Base-by-base conservation (phyloP, 345 rosid genomes). In the Moringa oleifera region DNA sequence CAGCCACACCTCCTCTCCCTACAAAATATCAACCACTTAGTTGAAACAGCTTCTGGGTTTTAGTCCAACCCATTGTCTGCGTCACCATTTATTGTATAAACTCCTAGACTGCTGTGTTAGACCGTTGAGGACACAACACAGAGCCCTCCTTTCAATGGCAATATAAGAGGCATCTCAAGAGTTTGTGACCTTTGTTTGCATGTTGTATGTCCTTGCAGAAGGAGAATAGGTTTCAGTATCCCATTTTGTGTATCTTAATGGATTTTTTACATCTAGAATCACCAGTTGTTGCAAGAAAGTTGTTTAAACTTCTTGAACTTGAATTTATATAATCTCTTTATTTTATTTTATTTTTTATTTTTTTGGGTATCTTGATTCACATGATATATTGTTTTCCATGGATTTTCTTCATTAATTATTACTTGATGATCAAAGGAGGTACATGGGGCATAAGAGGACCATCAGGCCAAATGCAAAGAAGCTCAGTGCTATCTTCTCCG, bases 361-460 rank as follows among this genome's bases (percentile, higher is more conserved):
- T 11, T 4, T 4, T 33, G 11, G 37, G 5, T 41, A 41, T 41
- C 17, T 41, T 11, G 12, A 41, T 41, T 41, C 47, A 41, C 13
- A 4, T 41, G 12, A 16, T 11, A 41, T 9, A 15, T 41, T 15
- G 17, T 41, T 41, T 41, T 41, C 9, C 12, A 1, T 7, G 47
- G 47, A 15, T 41, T 5, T 41, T 41, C 47, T 41, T 41, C 17
- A 41, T 41, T 41, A 41, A 67, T 25, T 18, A 25, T 45, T 45
- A 51, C n/a, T 66, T 60, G 50, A 55, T 57, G 41, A 64, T 70
- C 22, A 23, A 71, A 91, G 98, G 98, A 81, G 99, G 77, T 95
- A 89, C 75, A 80, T 83, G 78, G 96, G 97, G 65, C 98, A 95
- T 77, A 85, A 85, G 83, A 89, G 99, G 75, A 91, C 94, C 58